Evolutionary conservation across 148 eudicot species (phyloP), one percentile per base, ranked within the genome.

Genomic region (Polygonum aviculare): DNA sequence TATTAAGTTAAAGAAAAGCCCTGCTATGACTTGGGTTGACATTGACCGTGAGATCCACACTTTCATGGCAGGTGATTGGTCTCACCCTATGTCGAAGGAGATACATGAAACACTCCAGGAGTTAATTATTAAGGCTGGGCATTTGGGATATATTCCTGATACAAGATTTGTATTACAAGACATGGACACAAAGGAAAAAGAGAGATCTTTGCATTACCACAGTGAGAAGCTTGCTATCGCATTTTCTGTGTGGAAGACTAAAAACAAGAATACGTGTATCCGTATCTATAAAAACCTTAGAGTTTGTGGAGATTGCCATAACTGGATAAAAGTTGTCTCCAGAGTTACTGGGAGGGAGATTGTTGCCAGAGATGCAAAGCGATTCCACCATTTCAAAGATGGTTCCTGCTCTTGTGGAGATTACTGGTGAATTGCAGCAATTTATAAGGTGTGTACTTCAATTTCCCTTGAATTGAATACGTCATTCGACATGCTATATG

Each of bases 351-450:
- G 82, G 15, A 84, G 84, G 77, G 86, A 78, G 78, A 80, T 82
- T 52, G 77, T 86, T 67, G 89, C 82, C 14, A 80, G 89, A 79
- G 87, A 86, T 75, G 74, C 75, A 22, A 84, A 86, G 84, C 77
- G 87, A 72, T 84, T 86, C 75, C 82, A 86, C 77, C 89, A 84
- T 78, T 86, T 86, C 63, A 82, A 77, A 35, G 82, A 84, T 38
- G 89, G 86, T 19, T 48, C 52, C 59, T 84, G 89, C 72, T 86
- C 89, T 74, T 86, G 86, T 72, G 74, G 81, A 45, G 89, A 86
- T 73, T 86, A 83, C 50, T 86, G 89, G 89, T 86, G 81, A 85
- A 52, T 75, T 18, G 97, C 89, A 49, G 90, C 89, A 22, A 78
- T 82, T 40, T 92, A 88, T 85, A 82, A 79, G 99, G 97, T 92